phyloP scores from a whole-genome alignment of 2,329 filamentous ascomycete genomes.

The Aspergillus sp. region DNA sequence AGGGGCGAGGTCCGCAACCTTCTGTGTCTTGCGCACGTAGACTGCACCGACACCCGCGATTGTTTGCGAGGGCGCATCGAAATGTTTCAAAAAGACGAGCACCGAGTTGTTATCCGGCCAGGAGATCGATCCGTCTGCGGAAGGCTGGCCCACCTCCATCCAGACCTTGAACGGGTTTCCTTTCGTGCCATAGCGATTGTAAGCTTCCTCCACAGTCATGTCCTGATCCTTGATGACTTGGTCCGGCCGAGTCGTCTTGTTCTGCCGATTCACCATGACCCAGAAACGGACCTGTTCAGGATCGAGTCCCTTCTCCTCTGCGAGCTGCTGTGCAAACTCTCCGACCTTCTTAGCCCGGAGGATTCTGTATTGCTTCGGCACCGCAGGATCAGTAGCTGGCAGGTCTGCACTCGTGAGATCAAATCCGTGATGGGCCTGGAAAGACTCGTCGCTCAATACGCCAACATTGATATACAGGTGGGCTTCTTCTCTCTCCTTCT shows the following conservation, averaged over 20 bases:
- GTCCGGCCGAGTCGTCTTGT: slow-evolving; percentile 92
- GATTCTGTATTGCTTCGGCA: slow-evolving; percentile 71
- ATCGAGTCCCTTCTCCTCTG: slow-evolving; percentile 68
- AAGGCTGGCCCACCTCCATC: slow-evolving; percentile 74
- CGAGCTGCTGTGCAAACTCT: slow-evolving; percentile 72
- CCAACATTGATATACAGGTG: slow-evolving; percentile 88
- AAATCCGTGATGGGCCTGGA: slow-evolving; percentile 77
- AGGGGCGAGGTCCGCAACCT: slow-evolving; percentile 79
- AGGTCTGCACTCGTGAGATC: slow-evolving; percentile 74
- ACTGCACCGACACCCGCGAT: slow-evolving; percentile 77
- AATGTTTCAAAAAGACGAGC: slow-evolving; percentile 89
- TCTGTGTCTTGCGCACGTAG: slow-evolving; percentile 85
- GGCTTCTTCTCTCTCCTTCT: slow-evolving; percentile 89
- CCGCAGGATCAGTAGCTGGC: slow-evolving; percentile 64
- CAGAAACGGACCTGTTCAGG: slow-evolving; percentile 76
- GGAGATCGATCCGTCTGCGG: slow-evolving; percentile 68
- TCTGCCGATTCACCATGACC: slow-evolving; percentile 98
- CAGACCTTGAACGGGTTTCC: slow-evolving; percentile 74
- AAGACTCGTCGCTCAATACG: slow-evolving; percentile 79
- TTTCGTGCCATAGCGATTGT: slow-evolving; percentile 68
- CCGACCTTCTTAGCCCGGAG: slow-evolving; percentile 73
- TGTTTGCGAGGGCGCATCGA: slow-evolving; percentile 75
- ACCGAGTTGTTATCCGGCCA: slow-evolving; percentile 68
- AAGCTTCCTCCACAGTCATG: slow-evolving; percentile 76
- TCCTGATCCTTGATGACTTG: slow-evolving; percentile 76